A percentile compares a stretch with the other conserved stretches of the same genome.
Conservation (phyloP, 108 stramenopile genomes). For the Asterionellopsis glacialis region DNA sequence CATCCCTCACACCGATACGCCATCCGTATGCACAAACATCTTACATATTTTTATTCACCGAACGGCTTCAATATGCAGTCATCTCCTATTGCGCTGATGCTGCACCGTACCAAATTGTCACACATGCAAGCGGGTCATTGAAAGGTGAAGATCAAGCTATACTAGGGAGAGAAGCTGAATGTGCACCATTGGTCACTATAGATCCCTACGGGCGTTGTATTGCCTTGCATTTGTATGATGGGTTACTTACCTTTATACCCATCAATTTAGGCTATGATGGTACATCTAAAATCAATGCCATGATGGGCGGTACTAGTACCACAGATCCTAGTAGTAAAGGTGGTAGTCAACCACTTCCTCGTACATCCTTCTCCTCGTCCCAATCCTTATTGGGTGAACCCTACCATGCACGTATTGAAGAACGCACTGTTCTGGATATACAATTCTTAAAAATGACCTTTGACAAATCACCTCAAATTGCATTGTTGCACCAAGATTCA, state of each 20-base stretch:
- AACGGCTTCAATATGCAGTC: slow-evolving; percentile 63
- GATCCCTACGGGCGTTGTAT: slow-evolving; percentile 63
- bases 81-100: slow-evolving; percentile 11
- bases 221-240: slow-evolving; percentile 72
- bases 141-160: slow-evolving; percentile 27
- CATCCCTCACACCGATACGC: slow-evolving; percentile 37
- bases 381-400: slow-evolving; percentile 36
- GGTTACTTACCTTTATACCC: slow-evolving; percentile 62
- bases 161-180: slow-evolving; percentile 41
- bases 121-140: slow-evolving; percentile 50
- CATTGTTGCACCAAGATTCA: slow-evolving; percentile 74
- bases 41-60: slow-evolving; percentile 69
- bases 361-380: neutral
- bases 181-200: slow-evolving; percentile 56
- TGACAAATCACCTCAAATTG: slow-evolving; percentile 51
- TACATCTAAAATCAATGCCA: no score
- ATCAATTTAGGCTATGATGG: slow-evolving; percentile 26
- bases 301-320: neutral
- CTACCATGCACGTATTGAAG: slow-evolving; percentile 74
- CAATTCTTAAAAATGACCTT: slow-evolving; percentile 25
- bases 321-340: neutral
- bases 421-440: slow-evolving; percentile 56
- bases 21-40: slow-evolving; percentile 27
- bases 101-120: slow-evolving; percentile 33
- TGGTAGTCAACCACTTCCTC: neutral